Percentiles rank a stretch among this genome's conserved stretches.
phyloP scores from a whole-genome alignment of 2,329 filamentous ascomycete genomes.

The Fusarium nelsonii region DNA sequence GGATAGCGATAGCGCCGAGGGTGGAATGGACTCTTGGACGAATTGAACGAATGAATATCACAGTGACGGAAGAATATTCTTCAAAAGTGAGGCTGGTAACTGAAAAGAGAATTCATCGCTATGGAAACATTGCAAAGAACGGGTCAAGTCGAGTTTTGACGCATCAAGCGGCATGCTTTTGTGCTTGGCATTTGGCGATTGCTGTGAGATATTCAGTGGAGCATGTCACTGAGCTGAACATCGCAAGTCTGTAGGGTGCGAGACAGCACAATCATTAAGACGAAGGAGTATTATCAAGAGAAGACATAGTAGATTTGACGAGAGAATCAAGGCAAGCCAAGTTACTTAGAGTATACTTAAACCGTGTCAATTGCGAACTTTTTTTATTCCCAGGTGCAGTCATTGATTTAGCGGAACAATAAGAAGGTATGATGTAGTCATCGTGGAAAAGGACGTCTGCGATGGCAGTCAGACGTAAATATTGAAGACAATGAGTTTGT shows the following conservation, averaged over 20 bases:
- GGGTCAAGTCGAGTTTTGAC: background rate
- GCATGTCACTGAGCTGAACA: background rate
- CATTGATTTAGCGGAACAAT: no score
- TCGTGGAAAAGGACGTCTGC: no score
- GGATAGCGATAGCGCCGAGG: constrained; percentile 7
- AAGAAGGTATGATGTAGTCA: no score
- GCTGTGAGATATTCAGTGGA: background rate
- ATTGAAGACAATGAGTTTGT: no score
- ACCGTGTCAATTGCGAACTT: no score
- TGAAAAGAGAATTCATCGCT: background rate
- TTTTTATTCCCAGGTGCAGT: no score
- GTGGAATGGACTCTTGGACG: background rate
- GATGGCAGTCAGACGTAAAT: no score
- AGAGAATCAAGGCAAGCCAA: background rate
- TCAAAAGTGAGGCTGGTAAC: background rate
- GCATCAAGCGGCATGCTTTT: background rate
- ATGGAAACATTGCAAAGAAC: background rate
- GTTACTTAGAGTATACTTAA: no score
- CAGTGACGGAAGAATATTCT: background rate
- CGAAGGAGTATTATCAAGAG: background rate
- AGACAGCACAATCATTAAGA: background rate
- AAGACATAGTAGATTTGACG: fast-evolving
- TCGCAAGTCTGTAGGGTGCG: background rate
- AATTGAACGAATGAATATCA: background rate
- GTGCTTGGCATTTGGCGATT: background rate